Percentiles rank a stretch among this genome's conserved stretches.
Conservation (phyloP, 768 basidiomycete species). For the Lyophyllum shimeji region DNA sequence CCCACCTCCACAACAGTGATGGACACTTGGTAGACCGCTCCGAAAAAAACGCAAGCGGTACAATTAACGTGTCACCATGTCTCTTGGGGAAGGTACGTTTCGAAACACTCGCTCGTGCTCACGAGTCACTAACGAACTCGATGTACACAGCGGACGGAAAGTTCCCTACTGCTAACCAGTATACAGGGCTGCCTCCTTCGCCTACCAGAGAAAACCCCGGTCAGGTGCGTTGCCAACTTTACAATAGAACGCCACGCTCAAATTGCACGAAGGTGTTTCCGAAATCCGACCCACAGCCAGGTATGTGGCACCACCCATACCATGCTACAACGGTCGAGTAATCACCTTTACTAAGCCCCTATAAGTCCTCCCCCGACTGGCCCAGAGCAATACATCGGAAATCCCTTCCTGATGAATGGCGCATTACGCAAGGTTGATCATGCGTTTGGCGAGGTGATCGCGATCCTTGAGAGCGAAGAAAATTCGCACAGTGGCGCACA, state of each 20-base stretch:
- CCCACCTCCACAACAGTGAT: not conserved
- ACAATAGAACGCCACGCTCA: not conserved
- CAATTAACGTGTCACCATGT: conserved; percentile 13
- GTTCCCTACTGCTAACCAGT: conserved; percentile 34
- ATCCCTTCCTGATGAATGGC: conserved; percentile 45
- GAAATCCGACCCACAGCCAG: conserved; percentile 38
- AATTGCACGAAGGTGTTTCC: conserved; percentile 41
- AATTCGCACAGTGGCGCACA: conserved; percentile 31
- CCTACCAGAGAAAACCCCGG: conserved; percentile 48
- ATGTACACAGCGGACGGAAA: conserved; percentile 32
- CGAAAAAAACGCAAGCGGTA: not conserved
- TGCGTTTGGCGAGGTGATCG: conserved; percentile 41
- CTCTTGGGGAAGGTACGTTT: conserved; percentile 26
- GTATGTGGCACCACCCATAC: conserved; percentile 18
- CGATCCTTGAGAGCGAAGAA: conserved; percentile 44
- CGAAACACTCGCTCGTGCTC: not conserved
- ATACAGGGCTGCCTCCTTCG: conserved; percentile 38
- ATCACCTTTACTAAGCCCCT: conserved; percentile 13
- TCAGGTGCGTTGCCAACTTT: conserved; percentile 25
- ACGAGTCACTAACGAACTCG: not conserved
- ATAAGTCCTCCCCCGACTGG: conserved; percentile 22
- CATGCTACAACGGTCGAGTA: not conserved
- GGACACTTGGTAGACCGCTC: not conserved
- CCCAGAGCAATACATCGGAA: conserved; percentile 35
- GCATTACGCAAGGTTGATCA: conserved; percentile 44